These are phyloP conservation scores for Alternaria ventricosa DNA, from an alignment of 2,329 filamentous ascomycete genomes.

Conservation along the genomic window DNA sequence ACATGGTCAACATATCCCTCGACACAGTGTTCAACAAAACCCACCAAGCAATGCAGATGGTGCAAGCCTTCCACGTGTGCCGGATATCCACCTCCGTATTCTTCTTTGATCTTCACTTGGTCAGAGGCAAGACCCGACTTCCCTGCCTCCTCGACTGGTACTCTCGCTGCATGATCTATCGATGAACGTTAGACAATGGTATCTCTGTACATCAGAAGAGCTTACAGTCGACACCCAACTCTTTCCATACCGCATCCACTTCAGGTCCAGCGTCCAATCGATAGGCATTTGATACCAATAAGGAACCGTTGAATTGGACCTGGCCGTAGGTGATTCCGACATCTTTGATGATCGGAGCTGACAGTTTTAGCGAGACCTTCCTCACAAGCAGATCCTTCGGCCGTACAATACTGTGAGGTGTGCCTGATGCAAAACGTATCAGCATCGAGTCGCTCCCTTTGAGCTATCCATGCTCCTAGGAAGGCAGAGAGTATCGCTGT, in stretches of 20 bases:
- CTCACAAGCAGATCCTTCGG: background rate
- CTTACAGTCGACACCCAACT: slow-evolving; percentile 60
- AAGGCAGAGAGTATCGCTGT: slow-evolving; percentile 28
- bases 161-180: slow-evolving; percentile 49
- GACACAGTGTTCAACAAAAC: background rate
- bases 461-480: slow-evolving; percentile 30
- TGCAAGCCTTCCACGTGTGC: slow-evolving; percentile 64
- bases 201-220: background rate
- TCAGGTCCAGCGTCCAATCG: slow-evolving; percentile 58
- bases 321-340: slow-evolving; percentile 50
- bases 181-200: background rate
- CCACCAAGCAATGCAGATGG: slow-evolving; percentile 64
- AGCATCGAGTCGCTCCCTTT: slow-evolving; percentile 18
- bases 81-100: slow-evolving; percentile 66
- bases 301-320: slow-evolving; percentile 62
- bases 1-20: background rate
- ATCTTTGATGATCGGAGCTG: slow-evolving; percentile 48
- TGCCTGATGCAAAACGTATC: slow-evolving; percentile 38
- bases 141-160: slow-evolving; percentile 57
- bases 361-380: background rate
- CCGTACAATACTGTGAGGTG: slow-evolving; percentile 43
- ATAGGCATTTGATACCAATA: slow-evolving; percentile 62
- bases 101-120: slow-evolving; percentile 64
- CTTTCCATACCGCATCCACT: slow-evolving; percentile 65
- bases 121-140: slow-evolving; percentile 58